Evolutionary conservation across 1,139 yeast species (phyloP).

Genomic region (Kazachstania sp.): DNA sequence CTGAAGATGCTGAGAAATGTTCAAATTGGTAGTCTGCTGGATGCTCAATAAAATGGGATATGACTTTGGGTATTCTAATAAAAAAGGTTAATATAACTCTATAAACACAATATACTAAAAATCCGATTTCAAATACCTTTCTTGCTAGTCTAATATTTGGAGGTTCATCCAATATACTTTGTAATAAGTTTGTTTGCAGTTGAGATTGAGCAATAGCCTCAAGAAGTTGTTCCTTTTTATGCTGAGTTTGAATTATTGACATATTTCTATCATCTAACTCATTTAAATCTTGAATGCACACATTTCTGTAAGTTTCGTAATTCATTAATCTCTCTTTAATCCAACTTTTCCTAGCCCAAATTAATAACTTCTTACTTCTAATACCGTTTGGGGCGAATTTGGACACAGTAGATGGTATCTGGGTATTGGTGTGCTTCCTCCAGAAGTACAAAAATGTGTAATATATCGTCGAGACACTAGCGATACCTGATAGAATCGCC

Average conservation of each 20-base stretch:
- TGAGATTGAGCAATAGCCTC: constrained; percentile 25
- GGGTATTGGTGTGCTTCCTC: constrained; percentile 7
- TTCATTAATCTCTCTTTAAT: constrained; percentile 15
- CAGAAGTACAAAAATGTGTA: constrained; percentile 28
- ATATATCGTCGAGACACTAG: constrained; percentile 63
- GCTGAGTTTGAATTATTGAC: background rate
- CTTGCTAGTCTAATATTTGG: constrained; percentile 11
- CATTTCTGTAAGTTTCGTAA: constrained; percentile 8
- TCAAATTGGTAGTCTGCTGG: constrained; percentile 20
- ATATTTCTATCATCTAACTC: constrained; percentile 12
- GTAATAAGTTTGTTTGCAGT: constrained; percentile 22
- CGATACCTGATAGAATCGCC: constrained; percentile 66
- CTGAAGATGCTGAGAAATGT: constrained; percentile 30
- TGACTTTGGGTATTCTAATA: constrained; percentile 21
- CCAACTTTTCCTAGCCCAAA: constrained; percentile 21
- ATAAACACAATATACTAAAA: constrained; percentile 26
- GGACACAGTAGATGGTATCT: background rate
- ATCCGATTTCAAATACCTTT: constrained; percentile 19
- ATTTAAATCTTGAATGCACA: constrained; percentile 10
- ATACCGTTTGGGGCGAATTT: constrained; percentile 4
- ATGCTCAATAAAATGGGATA: constrained; percentile 12
- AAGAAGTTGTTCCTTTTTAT: constrained; percentile 12
- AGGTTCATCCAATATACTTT: constrained; percentile 15
- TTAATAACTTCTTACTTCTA: constrained; percentile 12
- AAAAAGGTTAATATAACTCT: constrained; percentile 22